Conservation (phyloP, 2,329 filamentous ascomycete genomes). For the Cladorrhinum sp. region DNA sequence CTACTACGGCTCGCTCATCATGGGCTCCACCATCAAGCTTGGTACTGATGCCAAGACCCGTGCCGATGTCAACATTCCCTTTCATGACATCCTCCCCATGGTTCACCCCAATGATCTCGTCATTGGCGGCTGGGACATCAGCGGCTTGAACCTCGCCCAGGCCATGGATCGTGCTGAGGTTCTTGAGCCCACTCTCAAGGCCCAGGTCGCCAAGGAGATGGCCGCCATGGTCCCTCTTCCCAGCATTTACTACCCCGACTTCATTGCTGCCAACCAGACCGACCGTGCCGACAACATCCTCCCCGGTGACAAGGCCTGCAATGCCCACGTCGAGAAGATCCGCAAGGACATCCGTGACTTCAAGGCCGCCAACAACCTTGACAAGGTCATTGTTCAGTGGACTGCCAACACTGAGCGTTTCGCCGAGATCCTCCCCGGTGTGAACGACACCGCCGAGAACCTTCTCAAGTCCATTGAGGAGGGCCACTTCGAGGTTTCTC, state of each 20-base stretch:
- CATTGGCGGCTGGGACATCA: slow-evolving; percentile 97
- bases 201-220: slow-evolving; percentile 90
- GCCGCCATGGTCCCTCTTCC: slow-evolving; percentile 81
- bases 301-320: slow-evolving; percentile 77
- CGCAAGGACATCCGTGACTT: slow-evolving; percentile 93
- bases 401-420: slow-evolving; percentile 99
- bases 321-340: slow-evolving; percentile 87
- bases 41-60: slow-evolving; percentile 80
- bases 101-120: slow-evolving; percentile 94
- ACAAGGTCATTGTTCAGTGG: slow-evolving; percentile 98
- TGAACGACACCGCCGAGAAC: slow-evolving; percentile 97
- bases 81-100: slow-evolving; percentile 93
- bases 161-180: slow-evolving; percentile 96
- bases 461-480: slow-evolving; percentile 81
- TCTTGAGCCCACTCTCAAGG: slow-evolving; percentile 91
- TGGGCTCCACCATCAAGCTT: slow-evolving; percentile 96
- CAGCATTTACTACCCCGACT: slow-evolving; percentile 98
- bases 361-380: slow-evolving; percentile 78
- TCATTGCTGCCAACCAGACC: slow-evolving; percentile 98
- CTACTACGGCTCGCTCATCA: slow-evolving; percentile 97
- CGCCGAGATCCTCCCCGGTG: slow-evolving; percentile 78
- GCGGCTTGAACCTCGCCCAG: slow-evolving; percentile 78
- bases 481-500: slow-evolving; percentile 87
- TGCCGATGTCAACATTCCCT: slow-evolving; percentile 92
- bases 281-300: slow-evolving; percentile 91